Percentiles rank a stretch among this genome's conserved stretches.
Conservation (phyloP, 169 alveolate genomes). For the Eimeria sp. region DNA sequence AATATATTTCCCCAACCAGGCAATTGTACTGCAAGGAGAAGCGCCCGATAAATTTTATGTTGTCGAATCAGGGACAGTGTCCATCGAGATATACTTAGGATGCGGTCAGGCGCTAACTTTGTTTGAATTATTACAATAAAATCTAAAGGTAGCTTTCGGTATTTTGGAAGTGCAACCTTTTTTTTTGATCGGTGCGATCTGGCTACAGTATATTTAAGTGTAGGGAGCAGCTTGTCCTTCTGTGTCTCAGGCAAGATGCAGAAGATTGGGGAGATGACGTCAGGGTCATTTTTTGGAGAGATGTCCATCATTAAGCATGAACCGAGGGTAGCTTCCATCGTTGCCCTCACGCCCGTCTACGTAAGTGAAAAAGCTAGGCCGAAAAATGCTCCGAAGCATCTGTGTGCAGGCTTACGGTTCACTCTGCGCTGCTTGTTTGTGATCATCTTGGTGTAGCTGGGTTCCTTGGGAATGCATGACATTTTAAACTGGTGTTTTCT, state of each 20-base stretch:
- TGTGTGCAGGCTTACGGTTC: neutral
- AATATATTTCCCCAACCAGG: conserved; percentile 83
- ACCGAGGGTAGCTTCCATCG: conserved; percentile 84
- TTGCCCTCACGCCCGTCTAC: conserved; percentile 89
- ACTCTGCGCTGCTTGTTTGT: neutral
- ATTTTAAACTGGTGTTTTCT: neutral
- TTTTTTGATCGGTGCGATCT: neutral
- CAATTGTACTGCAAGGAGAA: conserved; percentile 89
- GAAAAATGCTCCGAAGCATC: neutral
- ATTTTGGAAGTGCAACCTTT: neutral
- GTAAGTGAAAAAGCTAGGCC: conserved; percentile 62
- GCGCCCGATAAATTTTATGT: conserved; percentile 86
- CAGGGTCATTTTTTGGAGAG: conserved; percentile 89
- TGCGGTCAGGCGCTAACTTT: conserved; percentile 49
- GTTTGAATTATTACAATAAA: neutral
- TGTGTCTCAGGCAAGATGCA: conserved; percentile 68
- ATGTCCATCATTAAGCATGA: conserved; percentile 84
- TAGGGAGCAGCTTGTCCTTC: neutral
- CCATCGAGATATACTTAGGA: conserved; percentile 87
- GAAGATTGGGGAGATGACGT: conserved; percentile 62
- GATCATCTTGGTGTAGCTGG: neutral
- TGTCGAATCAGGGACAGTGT: conserved; percentile 89
- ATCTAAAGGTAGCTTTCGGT: neutral
- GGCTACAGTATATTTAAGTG: neutral
- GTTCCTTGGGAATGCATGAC: neutral